These are phyloP conservation scores for Phytophthora pluvialis DNA, from an alignment of 352 stramenopile species.

Conservation along the genomic window DNA sequence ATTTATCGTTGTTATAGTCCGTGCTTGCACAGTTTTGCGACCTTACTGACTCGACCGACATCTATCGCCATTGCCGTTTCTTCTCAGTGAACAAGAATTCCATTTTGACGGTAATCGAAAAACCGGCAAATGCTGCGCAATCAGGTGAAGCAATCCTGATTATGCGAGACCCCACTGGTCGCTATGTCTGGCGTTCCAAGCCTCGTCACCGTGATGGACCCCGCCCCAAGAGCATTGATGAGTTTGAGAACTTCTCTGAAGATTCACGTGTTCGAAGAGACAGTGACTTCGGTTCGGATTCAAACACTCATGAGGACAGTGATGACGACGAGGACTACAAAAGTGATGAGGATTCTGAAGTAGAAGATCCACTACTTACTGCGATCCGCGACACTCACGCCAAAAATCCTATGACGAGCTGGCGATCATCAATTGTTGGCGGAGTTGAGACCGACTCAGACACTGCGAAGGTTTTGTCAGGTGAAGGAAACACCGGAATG, in stretches of 20 bases:
- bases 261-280: constrained; percentile 28
- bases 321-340: constrained; percentile 45
- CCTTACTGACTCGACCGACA: constrained; percentile 46
- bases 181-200: constrained; percentile 84
- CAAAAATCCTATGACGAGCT: constrained; percentile 77
- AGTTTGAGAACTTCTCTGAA: constrained; percentile 71
- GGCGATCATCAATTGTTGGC: constrained; percentile 44
- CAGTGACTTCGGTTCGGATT: constrained; percentile 35
- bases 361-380: constrained; percentile 61
- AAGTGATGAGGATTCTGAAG: constrained; percentile 32
- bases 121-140: constrained; percentile 50
- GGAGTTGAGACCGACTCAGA: constrained; percentile 23
- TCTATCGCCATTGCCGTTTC: constrained; percentile 71
- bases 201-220: constrained; percentile 65
- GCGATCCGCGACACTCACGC: constrained; percentile 68
- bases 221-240: constrained; percentile 56
- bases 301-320: constrained; percentile 30
- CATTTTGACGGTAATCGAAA: constrained; percentile 84
- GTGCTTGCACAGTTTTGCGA: constrained; percentile 66
- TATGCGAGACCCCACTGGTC: constrained; percentile 76
- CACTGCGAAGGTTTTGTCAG: constrained; percentile 43
- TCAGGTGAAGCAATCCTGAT: constrained; percentile 73
- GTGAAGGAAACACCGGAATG: constrained; percentile 80
- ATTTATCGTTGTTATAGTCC: constrained; percentile 36
- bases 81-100: constrained; percentile 85